A percentile compares a stretch with the other conserved stretches of the same genome.
phyloP scores from a whole-genome alignment of 2,329 filamentous ascomycete genomes.

The Hypomyces rosellus region DNA sequence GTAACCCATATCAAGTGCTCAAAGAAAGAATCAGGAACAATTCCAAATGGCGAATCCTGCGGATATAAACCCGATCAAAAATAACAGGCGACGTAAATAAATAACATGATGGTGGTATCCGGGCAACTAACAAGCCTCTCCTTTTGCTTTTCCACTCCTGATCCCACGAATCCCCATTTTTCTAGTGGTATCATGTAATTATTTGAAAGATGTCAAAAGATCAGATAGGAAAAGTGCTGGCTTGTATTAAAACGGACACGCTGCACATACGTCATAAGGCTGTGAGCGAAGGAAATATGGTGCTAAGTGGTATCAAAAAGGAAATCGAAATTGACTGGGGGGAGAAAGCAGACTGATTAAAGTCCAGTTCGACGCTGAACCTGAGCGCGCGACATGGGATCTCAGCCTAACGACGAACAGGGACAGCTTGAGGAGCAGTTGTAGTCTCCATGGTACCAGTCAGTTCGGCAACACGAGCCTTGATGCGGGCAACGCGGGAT shows the following conservation, averaged over 20 bases:
- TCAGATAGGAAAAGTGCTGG: slow-evolving; percentile 3
- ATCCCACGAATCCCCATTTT: slow-evolving; percentile 11
- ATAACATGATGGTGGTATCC: not conserved
- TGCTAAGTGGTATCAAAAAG: slow-evolving; percentile 14
- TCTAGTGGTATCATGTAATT: slow-evolving; percentile 23
- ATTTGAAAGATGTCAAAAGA: slow-evolving; percentile 11
- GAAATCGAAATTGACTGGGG: not conserved
- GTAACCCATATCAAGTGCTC: slow-evolving; percentile 3
- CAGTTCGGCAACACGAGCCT: slow-evolving; percentile 89
- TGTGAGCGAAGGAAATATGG: slow-evolving; percentile 8
- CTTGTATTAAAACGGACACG: slow-evolving; percentile 11
- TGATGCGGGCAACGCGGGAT: slow-evolving; percentile 93
- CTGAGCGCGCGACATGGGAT: not conserved
- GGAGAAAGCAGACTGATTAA: not conserved
- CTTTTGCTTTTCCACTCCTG: slow-evolving; percentile 6
- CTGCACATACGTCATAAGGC: slow-evolving; percentile 10
- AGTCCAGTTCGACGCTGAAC: not conserved
- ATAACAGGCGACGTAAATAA: not conserved
- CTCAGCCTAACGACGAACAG: slow-evolving; percentile 17
- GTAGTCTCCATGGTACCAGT: slow-evolving; percentile 73
- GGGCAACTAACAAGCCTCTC: not conserved
- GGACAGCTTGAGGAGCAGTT: slow-evolving; percentile 25
- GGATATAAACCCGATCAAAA: not conserved
- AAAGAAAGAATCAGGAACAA: slow-evolving; percentile 12
- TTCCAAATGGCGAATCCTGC: not conserved